Base-by-base conservation (phyloP, 2,329 filamentous ascomycete genomes). In the Tolypocladium guangdongense region DNA sequence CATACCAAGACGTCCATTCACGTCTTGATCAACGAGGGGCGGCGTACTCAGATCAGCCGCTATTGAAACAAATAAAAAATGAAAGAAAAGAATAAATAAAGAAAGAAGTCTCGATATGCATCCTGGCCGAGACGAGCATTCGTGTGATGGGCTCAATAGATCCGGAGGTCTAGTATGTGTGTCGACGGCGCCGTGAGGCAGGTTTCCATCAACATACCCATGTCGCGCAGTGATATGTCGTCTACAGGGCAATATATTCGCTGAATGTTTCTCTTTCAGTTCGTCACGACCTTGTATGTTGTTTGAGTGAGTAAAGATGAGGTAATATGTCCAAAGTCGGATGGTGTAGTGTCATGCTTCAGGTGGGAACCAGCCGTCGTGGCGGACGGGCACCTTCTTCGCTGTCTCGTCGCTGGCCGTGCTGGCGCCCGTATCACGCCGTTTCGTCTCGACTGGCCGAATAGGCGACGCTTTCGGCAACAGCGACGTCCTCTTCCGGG, bases 381-480 rank as follows among this genome's bases (percentile, higher is more conserved):
- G 69, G 55, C 66, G 64, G 50, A 72, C 61, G 39, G 68, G 57
- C 20, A 81, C 63, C 63, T 82, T 82, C 68, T 83, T 84, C 39
- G 82, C 82, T 45, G 82, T 85, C 59, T 84, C 82, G 1, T 79
- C 82, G 62, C 81, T 84, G 35, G 76, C 78, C 32, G 80, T 77
- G 58, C 79, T 83, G 1, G 77, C 78, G 59, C 82, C 81, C 52
- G 81, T 84, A 58, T 81, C 78, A 35, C 82, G 75, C 54, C 81
- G 72, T 55, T 69, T 71, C 2, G 74, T 68, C 47, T 68, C 69
- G 51, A 70, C 70, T 32, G 43, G 68, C 16, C 67, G 50, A 55
- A 59, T 37, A 35, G 61, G 52, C 6, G 54, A 37, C 7, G 50
- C 53, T 51, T 33, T 60, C 20, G 39, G 54, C 16, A 52, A 54